These are phyloP conservation scores for Geum urbanum DNA, from an alignment of 306 rosid species.

Conservation along the genomic window DNA sequence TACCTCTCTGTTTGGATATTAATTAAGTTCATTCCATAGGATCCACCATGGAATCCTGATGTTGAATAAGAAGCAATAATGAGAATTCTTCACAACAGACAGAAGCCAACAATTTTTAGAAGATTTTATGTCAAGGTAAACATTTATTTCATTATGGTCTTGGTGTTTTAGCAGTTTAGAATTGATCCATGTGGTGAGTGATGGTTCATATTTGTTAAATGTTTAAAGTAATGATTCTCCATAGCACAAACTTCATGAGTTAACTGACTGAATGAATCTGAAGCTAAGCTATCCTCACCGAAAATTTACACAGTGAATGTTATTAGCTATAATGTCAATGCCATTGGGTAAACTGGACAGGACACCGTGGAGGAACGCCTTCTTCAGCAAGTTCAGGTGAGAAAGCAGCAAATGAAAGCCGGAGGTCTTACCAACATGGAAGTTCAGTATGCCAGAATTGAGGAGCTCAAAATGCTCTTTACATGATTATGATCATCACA, in stretches of 20 bases:
- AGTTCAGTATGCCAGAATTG: slow-evolving; percentile 59
- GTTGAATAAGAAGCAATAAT: slow-evolving; percentile 84
- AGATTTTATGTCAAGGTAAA: slow-evolving; percentile 51
- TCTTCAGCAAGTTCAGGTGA: slow-evolving; percentile 64
- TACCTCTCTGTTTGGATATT: background rate
- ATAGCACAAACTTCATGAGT: no score
- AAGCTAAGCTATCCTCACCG: no score
- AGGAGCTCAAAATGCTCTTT: slow-evolving; percentile 75
- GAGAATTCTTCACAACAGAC: slow-evolving; percentile 83
- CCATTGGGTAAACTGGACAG: slow-evolving; percentile 23
- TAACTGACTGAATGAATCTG: no score
- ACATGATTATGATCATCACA: slow-evolving; percentile 24
- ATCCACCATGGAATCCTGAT: slow-evolving; percentile 98
- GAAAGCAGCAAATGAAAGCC: slow-evolving; percentile 67
- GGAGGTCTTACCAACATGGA: slow-evolving; percentile 75
- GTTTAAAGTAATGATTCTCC: no score
- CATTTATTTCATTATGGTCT: background rate
- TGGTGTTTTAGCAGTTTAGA: no score
- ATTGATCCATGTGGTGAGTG: no score
- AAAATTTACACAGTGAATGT: no score
- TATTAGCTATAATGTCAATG: background rate
- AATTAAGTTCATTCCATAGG: slow-evolving; percentile 33
- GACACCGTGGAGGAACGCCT: slow-evolving; percentile 59
- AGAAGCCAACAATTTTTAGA: slow-evolving; percentile 42
- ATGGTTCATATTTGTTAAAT: no score